Evolutionary conservation across 2,329 filamentous ascomycete species (phyloP), one percentile per base, ranked within the genome.

Genomic region (Fusarium brevicatenulatum): DNA sequence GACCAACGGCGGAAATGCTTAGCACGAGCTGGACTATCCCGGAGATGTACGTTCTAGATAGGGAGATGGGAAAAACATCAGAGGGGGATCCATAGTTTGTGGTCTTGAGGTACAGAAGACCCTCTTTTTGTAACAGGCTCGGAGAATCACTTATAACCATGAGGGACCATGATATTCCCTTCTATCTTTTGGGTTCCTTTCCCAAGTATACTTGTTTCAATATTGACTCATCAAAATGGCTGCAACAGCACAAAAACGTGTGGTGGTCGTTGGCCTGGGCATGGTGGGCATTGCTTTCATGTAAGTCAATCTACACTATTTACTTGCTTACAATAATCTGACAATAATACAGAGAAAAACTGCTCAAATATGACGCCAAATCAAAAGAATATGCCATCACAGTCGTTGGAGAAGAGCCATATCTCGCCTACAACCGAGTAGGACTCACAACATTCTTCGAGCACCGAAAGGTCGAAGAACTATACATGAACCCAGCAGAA

Each of bases 211-310:
- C 44, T 54, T 53, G 19, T 37, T 30, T 32, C 11, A 58, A 66
- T 53, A 40, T 28, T 25, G 54, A 30, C 46, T 40, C 12, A 28
- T n/a, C 62, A 68, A 37, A 25, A 77, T 77, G 75, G 62, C 59
- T 68, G 55, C 57, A 74, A 61, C 68, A 61, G 30, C 64, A 69
- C 77, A 71, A 50, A 94, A 93, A 81, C 91, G 87, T 78, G 83
- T 97, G 40, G 94, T 97, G 5, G 91, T 97, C 42, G 93, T 97
- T 43, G 95, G 95, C 15, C 83, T 97, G 82, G 95, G 95, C 5
- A 98, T 98, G 95, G 95, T 97, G 49, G 94, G 92, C 43, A 92
- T 96, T 75, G 91, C 93, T 46, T 95, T 97, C 80, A 94, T 97
- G 93, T 95, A 83, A 86, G 92, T 86, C 15, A 15, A 63, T 46